Evolutionary conservation across 1,284 basidiomycete species (phyloP).

Genomic region (Retiboletus fuscus): DNA sequence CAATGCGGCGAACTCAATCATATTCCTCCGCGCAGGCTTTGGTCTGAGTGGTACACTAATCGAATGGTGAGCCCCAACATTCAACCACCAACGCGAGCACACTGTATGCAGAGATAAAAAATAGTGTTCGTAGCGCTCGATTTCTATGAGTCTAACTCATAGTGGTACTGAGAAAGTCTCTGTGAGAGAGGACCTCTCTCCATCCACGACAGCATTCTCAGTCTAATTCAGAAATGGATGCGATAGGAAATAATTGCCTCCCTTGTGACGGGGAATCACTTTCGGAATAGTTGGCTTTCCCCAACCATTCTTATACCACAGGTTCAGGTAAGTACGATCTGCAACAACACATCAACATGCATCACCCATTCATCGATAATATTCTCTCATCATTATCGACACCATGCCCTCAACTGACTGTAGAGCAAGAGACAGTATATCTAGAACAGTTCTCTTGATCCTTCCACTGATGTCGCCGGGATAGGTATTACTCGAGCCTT

Average conservation of each 20-base stretch:
- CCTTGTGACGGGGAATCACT: conserved; percentile 12
- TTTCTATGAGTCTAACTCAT: conserved; percentile 24
- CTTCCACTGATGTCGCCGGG: neutral
- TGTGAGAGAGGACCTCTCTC: conserved; percentile 7
- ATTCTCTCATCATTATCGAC: conserved; percentile 38
- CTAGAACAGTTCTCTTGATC: neutral
- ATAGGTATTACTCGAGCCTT: conserved; percentile 85
- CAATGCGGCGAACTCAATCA: conserved; percentile 8
- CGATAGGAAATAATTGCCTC: conserved; percentile 2
- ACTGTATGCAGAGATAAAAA: neutral
- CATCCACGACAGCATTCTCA: conserved; percentile 19
- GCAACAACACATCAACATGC: conserved; percentile 29
- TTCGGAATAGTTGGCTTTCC: conserved; percentile 19
- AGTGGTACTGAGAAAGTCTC: conserved; percentile 15
- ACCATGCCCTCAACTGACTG: conserved; percentile 24
- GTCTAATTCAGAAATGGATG: conserved; percentile 17
- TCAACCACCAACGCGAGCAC: conserved; percentile 6
- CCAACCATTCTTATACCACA: conserved; percentile 28
- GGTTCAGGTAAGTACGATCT: neutral
- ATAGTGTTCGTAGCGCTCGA: neutral
- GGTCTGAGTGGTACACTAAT: neutral
- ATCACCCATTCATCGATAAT: conserved; percentile 41
- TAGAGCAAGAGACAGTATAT: conserved; percentile 40
- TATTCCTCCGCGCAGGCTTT: neutral
- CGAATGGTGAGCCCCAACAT: conserved; percentile 7